Base-by-base conservation (phyloP, 805 yeast species). In the Saturnispora mendoncae region DNA sequence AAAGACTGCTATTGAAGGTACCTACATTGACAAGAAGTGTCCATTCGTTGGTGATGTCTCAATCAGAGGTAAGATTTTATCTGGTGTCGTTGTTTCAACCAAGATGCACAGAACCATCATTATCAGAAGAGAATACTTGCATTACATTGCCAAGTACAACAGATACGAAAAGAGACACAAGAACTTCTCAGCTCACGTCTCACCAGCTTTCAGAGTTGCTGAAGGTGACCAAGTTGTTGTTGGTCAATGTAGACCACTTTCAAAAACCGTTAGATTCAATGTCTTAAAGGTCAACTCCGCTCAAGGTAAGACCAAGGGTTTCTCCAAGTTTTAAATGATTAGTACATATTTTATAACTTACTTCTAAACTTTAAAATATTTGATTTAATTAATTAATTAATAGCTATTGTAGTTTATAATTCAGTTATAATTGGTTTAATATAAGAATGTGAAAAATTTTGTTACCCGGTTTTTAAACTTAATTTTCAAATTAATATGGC, bases 151-250 rank as follows among this genome's bases (percentile, higher is more conserved):
- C 74, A 92, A 92, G 83, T 92, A 92, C 80, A 92, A 90, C 95
- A 88, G 99, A 84, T 92, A 87, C 85, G 99, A 92, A 80, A 92
- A 92, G 85, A 87, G 99, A 80, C 99, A 92, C 85, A 92, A 92
- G 92, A 92, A 92, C 83, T 80, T 92, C 54, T 94, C 99, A 70
- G 99, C 96, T 64, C 99, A 92, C 78, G 85, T 92, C 65, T 90
- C 97, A 57, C 99, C 99, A 76, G 97, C 97, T 73, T 92, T 92
- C 97, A 94, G 99, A 78, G 96, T 90, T 62, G 75, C 75, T 70
- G 97, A 88, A 71, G 99, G 98, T 80, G 99, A 92, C 68, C 76
- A 83, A 57, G 98, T 92, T 65, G 88, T 95, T 62, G 97, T 92
- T 72, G 99, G 99, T 71, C 98, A 92, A 79, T 92, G 98, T 84